Percentiles rank a stretch among this genome's conserved stretches.
These are phyloP conservation scores for Epichloe hybrida DNA, from an alignment of 2,329 filamentous ascomycete genomes.

Conservation along the genomic window DNA sequence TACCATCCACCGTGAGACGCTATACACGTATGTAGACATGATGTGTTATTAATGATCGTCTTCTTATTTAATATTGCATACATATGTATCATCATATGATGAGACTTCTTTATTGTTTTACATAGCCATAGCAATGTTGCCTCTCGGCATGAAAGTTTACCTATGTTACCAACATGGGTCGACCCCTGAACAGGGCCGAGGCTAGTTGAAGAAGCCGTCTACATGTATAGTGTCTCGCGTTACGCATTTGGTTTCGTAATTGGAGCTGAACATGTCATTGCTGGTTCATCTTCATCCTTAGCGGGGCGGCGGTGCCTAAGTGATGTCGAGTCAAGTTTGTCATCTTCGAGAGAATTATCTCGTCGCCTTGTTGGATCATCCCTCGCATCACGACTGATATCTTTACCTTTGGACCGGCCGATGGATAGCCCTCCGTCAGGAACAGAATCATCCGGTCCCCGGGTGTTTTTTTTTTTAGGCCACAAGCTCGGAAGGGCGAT, in stretches of 20 bases:
- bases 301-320: constrained; percentile 27
- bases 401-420: constrained; percentile 40
- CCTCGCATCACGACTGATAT: constrained; percentile 34
- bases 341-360: constrained; percentile 32
- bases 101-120: background rate
- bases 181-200: no score
- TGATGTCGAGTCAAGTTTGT: constrained; percentile 22
- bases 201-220: background rate
- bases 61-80: no score
- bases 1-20: background rate
- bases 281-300: constrained; percentile 24
- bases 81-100: no score
- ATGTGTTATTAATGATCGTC: no score
- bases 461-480: constrained; percentile 72
- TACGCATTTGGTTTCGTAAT: constrained; percentile 15
- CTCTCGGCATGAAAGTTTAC: background rate
- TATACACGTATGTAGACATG: no score
- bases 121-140: background rate
- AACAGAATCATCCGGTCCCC: constrained; percentile 51
- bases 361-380: constrained; percentile 31
- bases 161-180: background rate
- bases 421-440: constrained; percentile 33
- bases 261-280: constrained; percentile 35
- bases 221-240: background rate
- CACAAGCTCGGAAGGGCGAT: constrained; percentile 72